Evolutionary conservation across 225 moss, liverwort and hornwort species (phyloP).

Genomic region (Marchantia paleacea): DNA sequence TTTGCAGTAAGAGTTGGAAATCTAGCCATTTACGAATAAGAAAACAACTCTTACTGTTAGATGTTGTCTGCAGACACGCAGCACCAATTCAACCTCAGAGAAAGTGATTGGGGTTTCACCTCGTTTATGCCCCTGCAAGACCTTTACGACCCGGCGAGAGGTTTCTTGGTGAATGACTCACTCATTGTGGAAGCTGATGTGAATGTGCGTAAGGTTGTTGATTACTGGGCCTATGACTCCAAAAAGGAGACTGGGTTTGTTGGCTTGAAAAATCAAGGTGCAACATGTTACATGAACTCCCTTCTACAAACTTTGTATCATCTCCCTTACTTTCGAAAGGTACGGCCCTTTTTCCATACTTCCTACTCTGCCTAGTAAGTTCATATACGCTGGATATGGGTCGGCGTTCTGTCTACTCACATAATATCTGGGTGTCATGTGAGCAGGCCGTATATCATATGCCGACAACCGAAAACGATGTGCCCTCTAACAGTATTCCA

Average conservation of each 20-base stretch:
- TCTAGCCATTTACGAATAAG: neutral
- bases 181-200: slow-evolving; percentile 99
- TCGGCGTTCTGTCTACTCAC: slow-evolving; percentile 9
- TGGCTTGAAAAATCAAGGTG: slow-evolving; percentile 98
- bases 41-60: neutral
- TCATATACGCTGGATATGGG: neutral
- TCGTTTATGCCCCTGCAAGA: slow-evolving; percentile 98
- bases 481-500: slow-evolving; percentile 98
- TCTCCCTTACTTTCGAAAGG: slow-evolving; percentile 97
- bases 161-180: slow-evolving; percentile 92
- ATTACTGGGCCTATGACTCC: slow-evolving; percentile 99
- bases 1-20: neutral
- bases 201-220: slow-evolving; percentile 97
- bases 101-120: slow-evolving; percentile 99
- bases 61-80: slow-evolving; percentile 76
- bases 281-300: slow-evolving; percentile 99
- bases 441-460: slow-evolving; percentile 96
- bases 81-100: slow-evolving; percentile 97
- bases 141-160: slow-evolving; percentile 81
- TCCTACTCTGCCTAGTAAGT: neutral
- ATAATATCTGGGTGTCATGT: neutral
- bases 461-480: slow-evolving; percentile 99
- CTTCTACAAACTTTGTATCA: slow-evolving; percentile 98
- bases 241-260: slow-evolving; percentile 99
- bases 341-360: slow-evolving; percentile 19